These are phyloP conservation scores for Annulohypoxylon moriforme DNA, from an alignment of 495 filamentous ascomycete genomes.

Conservation along the genomic window DNA sequence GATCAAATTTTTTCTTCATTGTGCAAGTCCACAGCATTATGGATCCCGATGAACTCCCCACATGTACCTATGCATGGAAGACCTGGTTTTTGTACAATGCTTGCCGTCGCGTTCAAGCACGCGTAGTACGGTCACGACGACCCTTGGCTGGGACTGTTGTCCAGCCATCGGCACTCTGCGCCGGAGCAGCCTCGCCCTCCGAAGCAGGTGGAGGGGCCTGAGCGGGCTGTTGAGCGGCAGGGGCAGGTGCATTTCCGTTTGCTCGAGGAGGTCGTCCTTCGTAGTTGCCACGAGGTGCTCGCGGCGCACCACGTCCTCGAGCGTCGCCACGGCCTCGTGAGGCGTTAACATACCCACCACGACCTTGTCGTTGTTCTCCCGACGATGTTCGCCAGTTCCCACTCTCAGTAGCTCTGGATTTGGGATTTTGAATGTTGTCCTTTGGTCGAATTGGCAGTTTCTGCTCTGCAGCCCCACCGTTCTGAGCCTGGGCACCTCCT, in stretches of 20 bases:
- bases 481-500: constrained; percentile 36
- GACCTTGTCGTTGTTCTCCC: constrained; percentile 54
- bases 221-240: constrained; percentile 45
- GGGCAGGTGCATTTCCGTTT: constrained; percentile 54
- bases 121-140: constrained; percentile 52
- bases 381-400: constrained; percentile 64
- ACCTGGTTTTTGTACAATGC: constrained; percentile 45
- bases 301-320: constrained; percentile 54
- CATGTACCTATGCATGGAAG: constrained; percentile 39
- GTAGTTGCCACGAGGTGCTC: constrained; percentile 55
- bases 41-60: constrained; percentile 36
- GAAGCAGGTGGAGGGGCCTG: constrained; percentile 46
- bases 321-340: constrained; percentile 48
- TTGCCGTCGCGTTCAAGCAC: constrained; percentile 27
- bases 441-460: constrained; percentile 47
- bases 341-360: constrained; percentile 52
- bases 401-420: constrained; percentile 59
- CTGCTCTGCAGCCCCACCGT: constrained; percentile 47
- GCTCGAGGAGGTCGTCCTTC: constrained; percentile 55
- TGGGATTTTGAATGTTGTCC: constrained; percentile 40
- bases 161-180: constrained; percentile 77
- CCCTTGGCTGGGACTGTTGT: constrained; percentile 73
- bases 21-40: constrained; percentile 39
- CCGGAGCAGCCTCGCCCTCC: constrained; percentile 33
- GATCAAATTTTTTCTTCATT: constrained; percentile 35